These are phyloP conservation scores for Komagataella mondaviorum DNA, from an alignment of 805 yeast species.

Conservation along the genomic window DNA sequence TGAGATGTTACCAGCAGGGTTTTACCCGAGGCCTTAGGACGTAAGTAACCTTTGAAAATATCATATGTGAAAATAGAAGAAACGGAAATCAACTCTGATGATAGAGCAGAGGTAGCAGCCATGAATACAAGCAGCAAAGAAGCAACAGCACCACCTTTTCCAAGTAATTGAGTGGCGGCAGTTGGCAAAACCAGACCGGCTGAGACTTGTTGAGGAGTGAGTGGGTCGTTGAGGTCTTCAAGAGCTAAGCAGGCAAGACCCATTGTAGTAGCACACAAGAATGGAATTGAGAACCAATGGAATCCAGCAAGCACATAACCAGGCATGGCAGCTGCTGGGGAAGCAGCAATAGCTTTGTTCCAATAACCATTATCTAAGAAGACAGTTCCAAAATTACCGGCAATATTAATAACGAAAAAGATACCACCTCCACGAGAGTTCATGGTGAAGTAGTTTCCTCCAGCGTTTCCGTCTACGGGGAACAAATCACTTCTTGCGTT, in stretches of 20 bases:
- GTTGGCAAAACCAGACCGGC: constrained; percentile 74
- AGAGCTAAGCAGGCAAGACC: constrained; percentile 75
- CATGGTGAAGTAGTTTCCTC: constrained; percentile 84
- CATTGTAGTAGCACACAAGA: constrained; percentile 69
- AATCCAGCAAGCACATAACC: constrained; percentile 84
- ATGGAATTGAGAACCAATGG: constrained; percentile 88
- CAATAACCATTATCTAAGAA: constrained; percentile 81
- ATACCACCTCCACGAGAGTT: constrained; percentile 77
- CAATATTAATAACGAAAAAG: constrained; percentile 76
- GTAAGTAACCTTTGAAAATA: constrained; percentile 66
- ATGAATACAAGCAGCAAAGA: constrained; percentile 68
- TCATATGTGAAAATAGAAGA: constrained; percentile 81
- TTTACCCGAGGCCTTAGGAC: constrained; percentile 69
- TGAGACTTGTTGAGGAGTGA: constrained; percentile 55
- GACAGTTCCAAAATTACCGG: constrained; percentile 85
- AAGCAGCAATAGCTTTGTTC: constrained; percentile 79
- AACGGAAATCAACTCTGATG: constrained; percentile 83
- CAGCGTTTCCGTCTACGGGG: constrained; percentile 71
- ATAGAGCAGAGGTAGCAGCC: constrained; percentile 90
- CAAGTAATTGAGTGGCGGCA: constrained; percentile 75
- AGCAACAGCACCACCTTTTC: constrained; percentile 82
- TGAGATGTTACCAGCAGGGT: constrained; percentile 60
- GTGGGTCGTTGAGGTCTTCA: constrained; percentile 37
- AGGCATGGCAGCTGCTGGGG: constrained; percentile 74
- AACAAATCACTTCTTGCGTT: constrained; percentile 40